A percentile compares a stretch with the other conserved stretches of the same genome.
phyloP scores from a whole-genome alignment of 83 land plant genomes.

The Isoetes engelmannii region DNA sequence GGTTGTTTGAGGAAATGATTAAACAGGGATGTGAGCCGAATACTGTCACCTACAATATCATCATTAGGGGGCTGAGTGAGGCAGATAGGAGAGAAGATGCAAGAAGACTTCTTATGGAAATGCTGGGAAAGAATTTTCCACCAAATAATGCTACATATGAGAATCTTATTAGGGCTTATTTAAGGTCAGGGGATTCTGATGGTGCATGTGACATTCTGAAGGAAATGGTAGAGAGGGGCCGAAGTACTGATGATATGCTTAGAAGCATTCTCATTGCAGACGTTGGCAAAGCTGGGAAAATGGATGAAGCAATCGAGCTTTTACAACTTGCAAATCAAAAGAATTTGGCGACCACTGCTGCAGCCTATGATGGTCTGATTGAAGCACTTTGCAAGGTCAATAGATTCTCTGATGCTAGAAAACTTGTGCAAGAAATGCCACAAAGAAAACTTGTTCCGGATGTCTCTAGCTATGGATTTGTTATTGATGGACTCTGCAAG shows the following conservation, averaged over 20 bases:
- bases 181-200: background rate
- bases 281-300: slow-evolving; percentile 52
- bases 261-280: slow-evolving; percentile 62
- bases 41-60: slow-evolving; percentile 50
- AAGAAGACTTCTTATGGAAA: slow-evolving; percentile 26
- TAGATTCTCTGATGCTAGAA: background rate
- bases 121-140: slow-evolving; percentile 44
- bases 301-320: slow-evolving; percentile 40
- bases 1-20: slow-evolving; percentile 34
- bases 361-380: background rate
- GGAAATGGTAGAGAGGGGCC: slow-evolving; percentile 39
- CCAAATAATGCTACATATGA: slow-evolving; percentile 58
- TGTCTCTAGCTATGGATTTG: background rate
- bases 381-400: background rate
- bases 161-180: slow-evolving; percentile 39
- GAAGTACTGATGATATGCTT: slow-evolving; percentile 53
- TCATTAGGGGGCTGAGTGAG: slow-evolving; percentile 52
- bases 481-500: background rate
- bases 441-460: background rate
- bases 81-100: slow-evolving; percentile 42
- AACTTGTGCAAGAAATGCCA: background rate
- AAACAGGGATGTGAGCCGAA: slow-evolving; percentile 41
- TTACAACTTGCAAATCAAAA: background rate
- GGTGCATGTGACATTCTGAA: slow-evolving; percentile 10
- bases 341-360: background rate